Evolutionary conservation across 345 rosid species (phyloP), one percentile per base, ranked within the genome.

Genomic region (Rhodomyrtus tomentosa): DNA sequence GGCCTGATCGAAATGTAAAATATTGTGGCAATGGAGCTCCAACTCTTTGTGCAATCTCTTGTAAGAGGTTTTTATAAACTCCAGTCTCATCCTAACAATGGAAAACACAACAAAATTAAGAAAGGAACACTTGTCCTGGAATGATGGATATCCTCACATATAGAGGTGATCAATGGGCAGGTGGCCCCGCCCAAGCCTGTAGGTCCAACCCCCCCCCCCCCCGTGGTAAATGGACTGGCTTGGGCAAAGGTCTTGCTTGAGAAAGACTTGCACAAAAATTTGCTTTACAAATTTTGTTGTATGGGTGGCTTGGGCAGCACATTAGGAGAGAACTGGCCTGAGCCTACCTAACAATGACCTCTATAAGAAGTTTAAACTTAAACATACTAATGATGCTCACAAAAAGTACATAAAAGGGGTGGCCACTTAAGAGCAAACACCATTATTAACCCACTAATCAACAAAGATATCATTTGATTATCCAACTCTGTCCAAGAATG

Each of bases 41-140:
- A 72, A 95, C 98, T 90, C 99, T 91, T 85, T 97, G 99, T 82
- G 99, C 93, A 85, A 97, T 97, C 82, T 95, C 99, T 89, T 97
- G 99, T 82, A 97, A 90, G 49, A 97, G 93, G 88, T 97, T 97
- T 92, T 97, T 97, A 89, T 97, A 97, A 87, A 97, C 99, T 79
- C 99, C 99, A 0, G 99, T 97, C 96, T 97, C 99, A 93, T 97
- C 99, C 99, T 97, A 86, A 88, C 80, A 68, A 55, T 40, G 50
- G 55, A 73, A 36, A 72, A 58, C 42, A 52, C 49, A 36, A 52
- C 2, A 18, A 38, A 51, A 81, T 50, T 38, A 81, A 81, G n/a
- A 68, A 68, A 32, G 79, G 79, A 68, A 68, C 79, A 68, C 45
- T 40, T 68, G 79, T 68, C 79, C 45, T 36, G 45, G 25, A 68